These are phyloP conservation scores for Verticillium nonalfalfae DNA, from an alignment of 2,329 filamentous ascomycete species.

Conservation along the genomic window DNA sequence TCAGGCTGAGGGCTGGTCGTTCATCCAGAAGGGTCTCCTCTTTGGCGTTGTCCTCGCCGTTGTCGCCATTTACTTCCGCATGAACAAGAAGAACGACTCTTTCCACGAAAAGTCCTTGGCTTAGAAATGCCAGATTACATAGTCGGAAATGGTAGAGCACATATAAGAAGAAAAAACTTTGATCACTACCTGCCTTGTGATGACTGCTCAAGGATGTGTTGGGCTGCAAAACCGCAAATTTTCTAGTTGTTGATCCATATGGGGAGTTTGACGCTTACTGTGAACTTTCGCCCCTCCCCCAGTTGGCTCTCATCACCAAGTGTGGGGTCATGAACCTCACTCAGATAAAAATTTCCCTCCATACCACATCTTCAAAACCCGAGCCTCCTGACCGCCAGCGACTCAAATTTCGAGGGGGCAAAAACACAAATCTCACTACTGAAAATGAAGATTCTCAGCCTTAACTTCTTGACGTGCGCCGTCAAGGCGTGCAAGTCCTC, in stretches of 20 bases:
- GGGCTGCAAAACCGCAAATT: no score
- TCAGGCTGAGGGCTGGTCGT: slow-evolving; percentile 28
- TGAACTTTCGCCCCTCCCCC: slow-evolving; percentile 1
- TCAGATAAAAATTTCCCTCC: not conserved
- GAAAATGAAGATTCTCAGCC: slow-evolving; percentile 85
- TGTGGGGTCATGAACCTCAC: not conserved
- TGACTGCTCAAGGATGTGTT: not conserved
- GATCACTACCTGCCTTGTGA: not conserved
- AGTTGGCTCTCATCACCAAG: not conserved
- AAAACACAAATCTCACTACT: not conserved
- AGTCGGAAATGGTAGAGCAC: not conserved
- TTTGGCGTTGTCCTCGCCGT: slow-evolving; percentile 41
- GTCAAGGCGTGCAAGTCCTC: slow-evolving; percentile 89
- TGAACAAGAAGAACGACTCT: slow-evolving; percentile 27
- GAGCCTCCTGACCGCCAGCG: slow-evolving; percentile 1
- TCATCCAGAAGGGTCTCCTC: slow-evolving; percentile 43
- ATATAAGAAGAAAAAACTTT: slow-evolving; percentile 3
- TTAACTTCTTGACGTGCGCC: slow-evolving; percentile 95
- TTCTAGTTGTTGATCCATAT: not conserved
- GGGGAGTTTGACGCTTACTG: not conserved
- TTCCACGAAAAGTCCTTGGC: slow-evolving; percentile 37
- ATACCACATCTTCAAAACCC: not conserved
- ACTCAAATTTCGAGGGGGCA: slow-evolving; percentile 1
- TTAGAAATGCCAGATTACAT: slow-evolving; percentile 14
- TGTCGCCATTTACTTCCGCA: slow-evolving; percentile 37